Percentiles rank a stretch among this genome's conserved stretches.
These are phyloP conservation scores for Corylus avellana DNA, from an alignment of 306 rosid genomes.

Conservation along the genomic window DNA sequence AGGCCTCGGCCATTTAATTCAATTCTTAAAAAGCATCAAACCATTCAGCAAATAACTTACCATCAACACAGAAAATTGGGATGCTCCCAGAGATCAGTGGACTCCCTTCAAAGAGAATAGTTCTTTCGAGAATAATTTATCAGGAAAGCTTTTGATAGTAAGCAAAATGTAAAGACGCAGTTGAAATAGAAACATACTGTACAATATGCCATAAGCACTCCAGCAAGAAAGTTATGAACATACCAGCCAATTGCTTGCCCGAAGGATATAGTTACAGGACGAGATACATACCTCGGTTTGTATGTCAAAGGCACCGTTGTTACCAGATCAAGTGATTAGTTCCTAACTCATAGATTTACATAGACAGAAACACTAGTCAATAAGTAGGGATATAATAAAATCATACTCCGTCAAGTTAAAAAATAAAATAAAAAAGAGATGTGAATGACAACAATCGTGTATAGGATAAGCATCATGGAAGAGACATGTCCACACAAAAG, in stretches of 20 bases:
- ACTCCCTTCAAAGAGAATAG: not conserved
- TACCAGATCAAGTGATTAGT: conserved; percentile 2
- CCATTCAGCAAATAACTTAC: not conserved
- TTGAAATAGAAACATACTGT: not conserved
- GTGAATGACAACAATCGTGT: not conserved
- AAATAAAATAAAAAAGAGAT: not conserved
- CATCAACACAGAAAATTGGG: not conserved
- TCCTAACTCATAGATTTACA: conserved; percentile 12
- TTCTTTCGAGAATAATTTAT: not conserved
- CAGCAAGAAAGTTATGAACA: not conserved
- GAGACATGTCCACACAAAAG: too few species aligned
- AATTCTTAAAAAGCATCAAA: too few species aligned
- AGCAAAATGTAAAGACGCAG: not conserved
- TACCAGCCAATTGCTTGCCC: conserved; percentile 15
- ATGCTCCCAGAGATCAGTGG: not conserved
- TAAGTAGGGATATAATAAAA: not conserved
- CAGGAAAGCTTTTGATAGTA: not conserved
- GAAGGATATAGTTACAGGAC: not conserved
- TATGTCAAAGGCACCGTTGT: not conserved
- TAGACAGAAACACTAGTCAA: not conserved
- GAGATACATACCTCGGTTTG: not conserved
- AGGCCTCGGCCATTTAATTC: not conserved
- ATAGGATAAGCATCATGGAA: not conserved
- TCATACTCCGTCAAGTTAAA: too few species aligned
- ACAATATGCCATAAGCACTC: not conserved